Evolutionary conservation across 306 rosid genomes (phyloP).

Genomic region (Fagus sylvatica): DNA sequence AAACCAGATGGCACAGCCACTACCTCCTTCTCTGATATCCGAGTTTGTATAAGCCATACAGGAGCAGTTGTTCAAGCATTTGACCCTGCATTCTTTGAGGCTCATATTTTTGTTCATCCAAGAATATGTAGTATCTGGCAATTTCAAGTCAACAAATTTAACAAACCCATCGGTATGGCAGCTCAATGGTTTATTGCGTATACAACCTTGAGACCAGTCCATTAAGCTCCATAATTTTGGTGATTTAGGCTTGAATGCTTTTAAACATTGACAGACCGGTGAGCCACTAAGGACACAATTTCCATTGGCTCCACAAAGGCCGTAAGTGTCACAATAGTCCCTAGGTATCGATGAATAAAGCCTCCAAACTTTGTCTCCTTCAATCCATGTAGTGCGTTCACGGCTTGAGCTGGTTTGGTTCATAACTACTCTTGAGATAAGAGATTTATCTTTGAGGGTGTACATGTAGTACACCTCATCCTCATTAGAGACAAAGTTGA

Average conservation of each 20-base stretch:
- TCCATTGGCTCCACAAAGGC: background rate
- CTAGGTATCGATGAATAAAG: background rate
- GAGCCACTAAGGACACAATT: conserved; percentile 7
- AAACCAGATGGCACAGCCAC: background rate
- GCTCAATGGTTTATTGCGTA: background rate
- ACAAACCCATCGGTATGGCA: conserved; percentile 21
- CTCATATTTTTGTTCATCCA: background rate
- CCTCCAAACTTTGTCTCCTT: background rate
- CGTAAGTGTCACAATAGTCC: conserved; percentile 22
- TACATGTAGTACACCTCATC: too few relatives aligned
- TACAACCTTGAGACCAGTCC: conserved; percentile 16
- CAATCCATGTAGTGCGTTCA: background rate
- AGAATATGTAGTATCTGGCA: background rate
- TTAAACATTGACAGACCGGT: background rate
- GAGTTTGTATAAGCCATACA: background rate
- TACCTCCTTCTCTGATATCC: background rate
- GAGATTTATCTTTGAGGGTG: background rate
- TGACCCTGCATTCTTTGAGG: background rate
- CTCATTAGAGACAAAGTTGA: conserved; percentile 22
- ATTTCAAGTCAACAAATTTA: background rate
- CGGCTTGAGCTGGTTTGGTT: background rate
- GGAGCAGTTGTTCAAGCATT: background rate
- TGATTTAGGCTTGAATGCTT: conserved; percentile 7
- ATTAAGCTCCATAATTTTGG: background rate
- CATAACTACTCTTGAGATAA: background rate